Evolutionary conservation across 306 rosid genomes (phyloP).

Genomic region (Prunus mira): DNA sequence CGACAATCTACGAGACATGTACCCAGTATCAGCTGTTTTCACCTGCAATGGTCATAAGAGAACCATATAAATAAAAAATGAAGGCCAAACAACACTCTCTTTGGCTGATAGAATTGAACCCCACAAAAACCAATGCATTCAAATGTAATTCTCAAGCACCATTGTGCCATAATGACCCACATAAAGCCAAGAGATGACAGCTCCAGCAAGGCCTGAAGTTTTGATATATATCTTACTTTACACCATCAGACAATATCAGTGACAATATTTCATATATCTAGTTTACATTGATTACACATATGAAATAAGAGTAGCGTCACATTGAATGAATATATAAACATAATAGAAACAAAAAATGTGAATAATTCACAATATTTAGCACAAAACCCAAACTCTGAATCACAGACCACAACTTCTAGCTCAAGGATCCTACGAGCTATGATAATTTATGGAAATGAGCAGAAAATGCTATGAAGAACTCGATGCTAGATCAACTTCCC

Average conservation of each 20-base stretch:
- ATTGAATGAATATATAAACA: neutral
- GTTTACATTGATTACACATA: neutral
- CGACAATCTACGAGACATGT: constrained; percentile 91
- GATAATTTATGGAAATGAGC: too few relatives aligned
- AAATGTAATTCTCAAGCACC: neutral
- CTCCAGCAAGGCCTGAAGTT: neutral
- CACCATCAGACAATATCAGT: neutral
- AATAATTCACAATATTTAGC: neutral
- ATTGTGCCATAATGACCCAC: neutral
- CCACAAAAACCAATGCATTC: neutral
- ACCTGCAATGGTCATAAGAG: constrained; percentile 52
- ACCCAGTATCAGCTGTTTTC: constrained; percentile 98
- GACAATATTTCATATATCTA: neutral
- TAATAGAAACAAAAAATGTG: neutral
- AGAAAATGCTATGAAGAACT: too few relatives aligned
- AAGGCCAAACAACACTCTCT: constrained; percentile 4
- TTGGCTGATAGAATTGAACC: constrained; percentile 8
- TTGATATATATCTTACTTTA: neutral
- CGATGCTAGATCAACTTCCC: too few relatives aligned
- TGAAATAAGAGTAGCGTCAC: neutral
- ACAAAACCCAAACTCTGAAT: neutral
- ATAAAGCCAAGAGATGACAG: neutral
- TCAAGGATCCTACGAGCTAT: neutral
- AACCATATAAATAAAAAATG: constrained; percentile 5
- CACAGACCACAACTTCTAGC: neutral